Conservation (phyloP, 345 rosid species). For the Brassica nigra region DNA sequence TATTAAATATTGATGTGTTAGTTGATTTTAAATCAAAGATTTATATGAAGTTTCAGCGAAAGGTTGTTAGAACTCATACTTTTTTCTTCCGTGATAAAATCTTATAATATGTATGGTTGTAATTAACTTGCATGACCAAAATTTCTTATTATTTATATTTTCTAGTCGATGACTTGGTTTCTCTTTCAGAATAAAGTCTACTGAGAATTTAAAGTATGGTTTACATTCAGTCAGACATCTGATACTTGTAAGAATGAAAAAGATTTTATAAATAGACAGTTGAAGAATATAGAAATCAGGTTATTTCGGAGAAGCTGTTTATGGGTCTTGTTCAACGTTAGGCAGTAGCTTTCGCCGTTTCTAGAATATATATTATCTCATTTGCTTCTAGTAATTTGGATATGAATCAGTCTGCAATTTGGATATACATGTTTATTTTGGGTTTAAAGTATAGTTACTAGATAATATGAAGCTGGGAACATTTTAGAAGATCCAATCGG, state of each 20-base stretch:
- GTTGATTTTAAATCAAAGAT: background rate
- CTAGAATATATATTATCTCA: background rate
- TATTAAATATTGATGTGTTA: background rate
- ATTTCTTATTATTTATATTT: background rate
- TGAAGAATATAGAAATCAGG: background rate
- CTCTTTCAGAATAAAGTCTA: background rate
- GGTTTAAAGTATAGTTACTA: background rate
- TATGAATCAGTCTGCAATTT: background rate
- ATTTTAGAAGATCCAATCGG: background rate
- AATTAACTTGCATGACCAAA: constrained; percentile 6
- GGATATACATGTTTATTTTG: background rate
- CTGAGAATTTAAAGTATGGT: background rate
- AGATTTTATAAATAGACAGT: background rate
- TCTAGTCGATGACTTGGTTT: constrained; percentile 6
- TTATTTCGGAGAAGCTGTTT: background rate
- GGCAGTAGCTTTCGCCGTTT: background rate
- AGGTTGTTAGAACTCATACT: constrained; percentile 14
- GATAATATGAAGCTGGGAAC: background rate
- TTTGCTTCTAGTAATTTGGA: background rate
- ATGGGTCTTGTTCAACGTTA: background rate
- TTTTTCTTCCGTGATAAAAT: constrained; percentile 18
- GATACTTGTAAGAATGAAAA: background rate
- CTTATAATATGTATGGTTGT: background rate
- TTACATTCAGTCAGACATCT: background rate
- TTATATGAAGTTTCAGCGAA: constrained; percentile 33